These are phyloP conservation scores for Trifolium repens DNA, from an alignment of 306 rosid species.

Conservation along the genomic window DNA sequence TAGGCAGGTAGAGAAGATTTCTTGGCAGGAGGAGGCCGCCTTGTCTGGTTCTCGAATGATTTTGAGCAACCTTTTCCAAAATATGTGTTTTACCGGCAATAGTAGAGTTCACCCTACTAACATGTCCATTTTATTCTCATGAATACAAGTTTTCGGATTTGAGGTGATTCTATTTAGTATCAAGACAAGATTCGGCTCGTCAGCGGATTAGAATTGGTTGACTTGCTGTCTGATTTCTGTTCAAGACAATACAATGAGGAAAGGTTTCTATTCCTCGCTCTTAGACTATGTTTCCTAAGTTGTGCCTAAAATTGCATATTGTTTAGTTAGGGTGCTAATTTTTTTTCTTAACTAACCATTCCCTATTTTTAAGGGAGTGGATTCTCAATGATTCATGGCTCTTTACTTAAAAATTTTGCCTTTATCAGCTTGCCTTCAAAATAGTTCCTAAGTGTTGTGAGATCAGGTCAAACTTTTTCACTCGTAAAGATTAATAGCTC, in stretches of 20 bases:
- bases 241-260: background rate
- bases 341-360: no score
- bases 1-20: background rate
- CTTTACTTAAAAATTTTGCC: background rate
- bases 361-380: no score
- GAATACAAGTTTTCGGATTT: background rate
- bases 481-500: background rate
- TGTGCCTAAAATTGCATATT: no score
- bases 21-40: background rate
- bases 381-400: background rate
- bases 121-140: background rate
- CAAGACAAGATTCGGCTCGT: background rate
- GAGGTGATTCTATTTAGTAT: background rate
- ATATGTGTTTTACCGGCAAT: background rate
- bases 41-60: slow-evolving; percentile 16
- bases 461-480: background rate
- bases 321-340: no score
- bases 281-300: background rate
- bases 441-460: background rate
- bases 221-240: background rate
- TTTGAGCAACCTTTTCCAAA: background rate
- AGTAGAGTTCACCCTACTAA: background rate
- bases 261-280: background rate
- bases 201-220: background rate
- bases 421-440: background rate